A percentile compares a stretch with the other conserved stretches of the same genome.
These are phyloP conservation scores for Olyra latifolia DNA, from an alignment of 176 grass and related monocot genomes.

Conservation along the genomic window DNA sequence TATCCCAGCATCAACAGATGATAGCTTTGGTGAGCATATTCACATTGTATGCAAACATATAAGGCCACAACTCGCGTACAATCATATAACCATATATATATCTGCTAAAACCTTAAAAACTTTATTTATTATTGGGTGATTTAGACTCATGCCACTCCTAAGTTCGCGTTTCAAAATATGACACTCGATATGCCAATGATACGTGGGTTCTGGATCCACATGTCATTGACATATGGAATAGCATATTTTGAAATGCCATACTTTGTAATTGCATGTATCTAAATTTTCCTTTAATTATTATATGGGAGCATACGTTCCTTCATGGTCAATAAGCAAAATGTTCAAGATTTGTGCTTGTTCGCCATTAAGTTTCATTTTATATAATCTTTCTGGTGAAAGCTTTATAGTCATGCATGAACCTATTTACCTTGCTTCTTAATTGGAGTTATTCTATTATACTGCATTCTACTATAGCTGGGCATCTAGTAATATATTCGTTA, in stretches of 20 bases:
- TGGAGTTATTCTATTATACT: slow-evolving; percentile 2
- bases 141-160: no score
- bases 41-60: neutral
- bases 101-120: neutral
- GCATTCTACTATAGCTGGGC: neutral
- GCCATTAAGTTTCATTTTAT: neutral
- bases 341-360: neutral
- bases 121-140: no score
- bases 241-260: no score
- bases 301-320: neutral
- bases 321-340: neutral
- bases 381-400: neutral
- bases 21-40: slow-evolving; percentile 76
- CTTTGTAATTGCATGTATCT: no score
- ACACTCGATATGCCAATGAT: no score
- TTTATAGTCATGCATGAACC: neutral
- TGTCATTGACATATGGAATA: no score
- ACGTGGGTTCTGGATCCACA: no score
- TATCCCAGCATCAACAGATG: slow-evolving; percentile 76
- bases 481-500: neutral
- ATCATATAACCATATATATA: neutral
- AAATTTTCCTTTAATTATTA: no score
- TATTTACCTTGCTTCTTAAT: neutral
- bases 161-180: no score
- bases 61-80: neutral